phyloP scores from a whole-genome alignment of 768 basidiomycete genomes.

The Chalciporus sphaerocephalus region DNA sequence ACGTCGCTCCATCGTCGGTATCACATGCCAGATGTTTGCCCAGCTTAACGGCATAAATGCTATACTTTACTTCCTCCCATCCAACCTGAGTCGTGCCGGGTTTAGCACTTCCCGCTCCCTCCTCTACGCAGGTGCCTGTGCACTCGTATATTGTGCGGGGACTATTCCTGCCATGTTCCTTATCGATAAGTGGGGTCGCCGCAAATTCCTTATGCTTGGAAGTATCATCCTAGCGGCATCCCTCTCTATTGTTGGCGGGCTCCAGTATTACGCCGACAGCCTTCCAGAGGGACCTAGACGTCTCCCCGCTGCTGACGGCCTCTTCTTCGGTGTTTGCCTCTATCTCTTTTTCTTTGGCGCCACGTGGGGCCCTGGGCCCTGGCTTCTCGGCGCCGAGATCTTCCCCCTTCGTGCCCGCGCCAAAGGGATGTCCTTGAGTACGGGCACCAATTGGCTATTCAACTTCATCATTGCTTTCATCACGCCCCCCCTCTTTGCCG shows the following conservation, averaged over 20 bases:
- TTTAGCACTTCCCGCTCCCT: constrained; percentile 42
- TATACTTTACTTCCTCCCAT: constrained; percentile 55
- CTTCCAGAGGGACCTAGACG: constrained; percentile 34
- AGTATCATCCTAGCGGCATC: constrained; percentile 40
- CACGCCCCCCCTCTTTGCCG: constrained; percentile 57
- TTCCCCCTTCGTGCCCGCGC: constrained; percentile 41
- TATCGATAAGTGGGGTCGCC: constrained; percentile 51
- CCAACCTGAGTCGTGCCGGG: constrained; percentile 47
- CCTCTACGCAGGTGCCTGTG: constrained; percentile 44
- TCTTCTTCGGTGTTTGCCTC: constrained; percentile 45
- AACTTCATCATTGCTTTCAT: constrained; percentile 43
- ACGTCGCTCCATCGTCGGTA: constrained; percentile 47
- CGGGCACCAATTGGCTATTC: constrained; percentile 32
- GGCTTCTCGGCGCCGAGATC: constrained; percentile 50
- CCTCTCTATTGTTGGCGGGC: constrained; percentile 47
- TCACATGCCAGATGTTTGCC: constrained; percentile 52
- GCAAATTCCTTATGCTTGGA: constrained; percentile 46
- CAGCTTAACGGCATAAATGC: constrained; percentile 56
- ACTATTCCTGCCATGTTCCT: constrained; percentile 51
- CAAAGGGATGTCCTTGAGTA: constrained; percentile 37
- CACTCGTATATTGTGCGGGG: constrained; percentile 45
- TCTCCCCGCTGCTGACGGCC: constrained; percentile 32
- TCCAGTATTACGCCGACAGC: constrained; percentile 43
- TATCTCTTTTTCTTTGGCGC: constrained; percentile 59
- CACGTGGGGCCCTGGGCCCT: constrained; percentile 53